Percentiles rank a stretch among this genome's conserved stretches.
phyloP scores from a whole-genome alignment of 2,329 filamentous ascomycete genomes.

The Leptographium radiaticola region DNA sequence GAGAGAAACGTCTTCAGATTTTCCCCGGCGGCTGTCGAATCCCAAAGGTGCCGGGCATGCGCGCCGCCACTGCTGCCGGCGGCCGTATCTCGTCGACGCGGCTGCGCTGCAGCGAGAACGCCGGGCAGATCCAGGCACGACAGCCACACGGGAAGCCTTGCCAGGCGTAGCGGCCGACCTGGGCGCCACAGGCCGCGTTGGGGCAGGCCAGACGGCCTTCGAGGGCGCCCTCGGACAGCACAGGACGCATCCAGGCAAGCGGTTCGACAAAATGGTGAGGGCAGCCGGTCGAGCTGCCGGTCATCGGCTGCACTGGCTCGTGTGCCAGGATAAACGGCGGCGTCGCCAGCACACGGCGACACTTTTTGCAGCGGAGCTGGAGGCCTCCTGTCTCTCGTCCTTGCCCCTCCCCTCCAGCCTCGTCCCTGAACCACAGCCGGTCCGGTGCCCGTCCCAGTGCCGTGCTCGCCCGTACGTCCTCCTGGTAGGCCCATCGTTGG shows the following conservation, averaged over 20 bases:
- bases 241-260: slow-evolving; percentile 84
- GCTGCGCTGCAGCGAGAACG: slow-evolving; percentile 72
- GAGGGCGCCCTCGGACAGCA: slow-evolving; percentile 67
- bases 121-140: slow-evolving; percentile 79
- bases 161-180: slow-evolving; percentile 91
- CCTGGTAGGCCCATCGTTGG: slow-evolving; percentile 53
- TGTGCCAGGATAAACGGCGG: slow-evolving; percentile 55
- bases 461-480: slow-evolving; percentile 42
- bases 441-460: slow-evolving; percentile 69
- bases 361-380: slow-evolving; percentile 82
- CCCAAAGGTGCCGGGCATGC: slow-evolving; percentile 24
- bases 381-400: slow-evolving; percentile 16
- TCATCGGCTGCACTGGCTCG: slow-evolving; percentile 13
- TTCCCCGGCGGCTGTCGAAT: slow-evolving; percentile 43
- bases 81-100: slow-evolving; percentile 57
- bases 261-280: slow-evolving; percentile 87
- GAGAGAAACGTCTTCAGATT: too few species aligned
- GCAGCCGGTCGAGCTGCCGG: slow-evolving; percentile 33
- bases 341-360: slow-evolving; percentile 52
- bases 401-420: slow-evolving; percentile 28
- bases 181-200: slow-evolving; percentile 60
- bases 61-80: slow-evolving; percentile 10
- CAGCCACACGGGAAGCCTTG: slow-evolving; percentile 90
- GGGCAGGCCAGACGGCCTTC: slow-evolving; percentile 81
- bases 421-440: slow-evolving; percentile 72